phyloP scores from a whole-genome alignment of 129 eudicot genomes.

The Centella asiatica region DNA sequence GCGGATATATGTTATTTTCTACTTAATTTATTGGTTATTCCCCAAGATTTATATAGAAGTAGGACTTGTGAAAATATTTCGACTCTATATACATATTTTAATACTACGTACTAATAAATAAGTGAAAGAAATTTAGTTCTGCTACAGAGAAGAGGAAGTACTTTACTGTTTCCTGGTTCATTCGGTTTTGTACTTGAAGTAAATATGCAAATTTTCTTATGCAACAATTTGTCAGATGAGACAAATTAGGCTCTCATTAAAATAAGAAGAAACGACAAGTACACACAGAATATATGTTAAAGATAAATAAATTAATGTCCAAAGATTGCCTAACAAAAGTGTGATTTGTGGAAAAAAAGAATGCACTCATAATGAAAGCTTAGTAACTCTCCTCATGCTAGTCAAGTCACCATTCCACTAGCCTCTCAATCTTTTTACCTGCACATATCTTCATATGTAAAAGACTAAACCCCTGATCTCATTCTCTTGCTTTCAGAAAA shows the following conservation, averaged over 20 bases:
- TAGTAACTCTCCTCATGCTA: slow-evolving; percentile 29
- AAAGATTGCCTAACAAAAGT: neutral
- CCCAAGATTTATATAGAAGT: no score
- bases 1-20: no score
- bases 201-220: neutral
- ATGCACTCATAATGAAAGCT: slow-evolving; percentile 5
- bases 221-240: neutral
- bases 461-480: slow-evolving; percentile 20
- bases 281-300: neutral
- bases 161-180: slow-evolving; percentile 2
- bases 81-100: no score
- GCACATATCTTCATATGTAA: slow-evolving; percentile 9
- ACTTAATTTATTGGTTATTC: no score
- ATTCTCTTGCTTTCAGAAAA: slow-evolving; percentile 9
- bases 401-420: slow-evolving; percentile 45
- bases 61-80: no score
- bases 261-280: neutral
- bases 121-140: neutral
- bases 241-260: slow-evolving; percentile 3
- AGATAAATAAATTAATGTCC: neutral
- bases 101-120: neutral
- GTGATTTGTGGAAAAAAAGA: slow-evolving; percentile 4
- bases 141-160: neutral
- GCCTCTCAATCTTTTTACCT: slow-evolving; percentile 14
- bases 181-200: neutral